These are phyloP conservation scores for Fusarium annulatum DNA, from an alignment of 2,329 filamentous ascomycete species.

Conservation along the genomic window DNA sequence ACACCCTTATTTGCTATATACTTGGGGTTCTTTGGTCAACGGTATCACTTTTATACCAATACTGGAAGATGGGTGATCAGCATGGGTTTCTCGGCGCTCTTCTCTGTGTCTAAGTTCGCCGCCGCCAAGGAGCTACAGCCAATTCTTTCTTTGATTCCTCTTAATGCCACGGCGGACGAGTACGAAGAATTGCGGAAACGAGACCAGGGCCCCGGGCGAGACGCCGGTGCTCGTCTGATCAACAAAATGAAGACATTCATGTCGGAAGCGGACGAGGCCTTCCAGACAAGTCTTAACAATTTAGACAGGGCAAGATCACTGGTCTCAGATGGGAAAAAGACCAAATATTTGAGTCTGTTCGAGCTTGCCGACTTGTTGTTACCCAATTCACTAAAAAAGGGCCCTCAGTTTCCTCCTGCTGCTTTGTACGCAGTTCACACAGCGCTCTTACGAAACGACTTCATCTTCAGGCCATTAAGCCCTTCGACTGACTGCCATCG, in stretches of 20 bases:
- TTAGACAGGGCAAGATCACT: conserved; percentile 59
- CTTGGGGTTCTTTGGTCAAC: conserved; percentile 61
- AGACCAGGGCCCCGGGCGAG: conserved; percentile 57
- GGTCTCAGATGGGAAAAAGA: conserved; percentile 52
- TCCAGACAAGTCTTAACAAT: conserved; percentile 59
- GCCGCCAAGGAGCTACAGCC: conserved; percentile 55
- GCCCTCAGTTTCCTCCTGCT: conserved; percentile 55
- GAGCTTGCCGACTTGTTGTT: conserved; percentile 62
- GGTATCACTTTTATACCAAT: conserved; percentile 65
- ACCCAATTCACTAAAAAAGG: conserved; percentile 48
- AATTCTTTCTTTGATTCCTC: conserved; percentile 48
- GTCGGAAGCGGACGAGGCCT: conserved; percentile 55
- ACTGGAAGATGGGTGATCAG: conserved; percentile 62
- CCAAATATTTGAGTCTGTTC: conserved; percentile 61
- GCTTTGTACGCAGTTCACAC: conserved; percentile 78
- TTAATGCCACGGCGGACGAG: conserved; percentile 42
- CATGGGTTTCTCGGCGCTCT: conserved; percentile 57
- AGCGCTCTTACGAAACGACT: conserved; percentile 68
- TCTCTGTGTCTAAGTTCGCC: conserved; percentile 62
- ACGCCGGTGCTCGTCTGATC: conserved; percentile 57
- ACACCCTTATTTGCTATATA: conserved; percentile 63
- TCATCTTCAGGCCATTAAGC: conserved; percentile 67
- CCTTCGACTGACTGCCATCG: conserved; percentile 59
- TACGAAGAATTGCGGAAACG: conserved; percentile 48
- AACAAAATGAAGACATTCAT: conserved; percentile 61